Conservation (phyloP, 129 eudicot species). For the Gnaphalium uliginosum region DNA sequence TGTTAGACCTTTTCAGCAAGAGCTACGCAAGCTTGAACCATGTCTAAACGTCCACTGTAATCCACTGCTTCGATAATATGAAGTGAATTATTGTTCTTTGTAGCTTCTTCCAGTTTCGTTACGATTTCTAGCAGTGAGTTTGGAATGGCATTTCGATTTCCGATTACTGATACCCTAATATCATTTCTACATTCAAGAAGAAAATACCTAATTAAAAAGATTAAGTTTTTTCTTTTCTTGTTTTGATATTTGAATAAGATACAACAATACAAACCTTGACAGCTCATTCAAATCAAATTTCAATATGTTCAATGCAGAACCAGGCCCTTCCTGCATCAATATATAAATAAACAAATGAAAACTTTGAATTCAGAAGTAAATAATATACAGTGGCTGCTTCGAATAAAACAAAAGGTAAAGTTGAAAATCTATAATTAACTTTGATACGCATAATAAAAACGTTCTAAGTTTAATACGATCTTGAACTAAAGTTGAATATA, state of each 20-base stretch:
- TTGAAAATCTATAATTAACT: too few relatives aligned
- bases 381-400: too few relatives aligned
- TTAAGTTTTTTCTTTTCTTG: not conserved
- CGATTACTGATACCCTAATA: conserved; percentile 18
- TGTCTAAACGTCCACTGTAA: conserved; percentile 17
- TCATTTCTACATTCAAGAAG: conserved; percentile 9
- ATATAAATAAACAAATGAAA: not conserved
- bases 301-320: not conserved
- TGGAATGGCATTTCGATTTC: not conserved
- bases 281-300: conserved; percentile 13
- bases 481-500: too few relatives aligned
- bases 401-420: too few relatives aligned
- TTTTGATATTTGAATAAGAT: not conserved
- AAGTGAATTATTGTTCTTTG: conserved; percentile 7
- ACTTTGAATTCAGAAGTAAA: too few relatives aligned
- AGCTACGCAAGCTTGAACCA: conserved; percentile 13
- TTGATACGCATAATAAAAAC: too few relatives aligned
- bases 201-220: not conserved
- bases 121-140: conserved; percentile 7
- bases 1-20: conserved; percentile 13
- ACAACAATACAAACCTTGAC: not conserved
- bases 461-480: too few relatives aligned
- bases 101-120: conserved; percentile 13
- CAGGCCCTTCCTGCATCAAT: conserved; percentile 10
- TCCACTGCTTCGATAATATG: conserved; percentile 20